Conservation (phyloP, 1,284 basidiomycete species). For the Coriolopsis trogii region DNA sequence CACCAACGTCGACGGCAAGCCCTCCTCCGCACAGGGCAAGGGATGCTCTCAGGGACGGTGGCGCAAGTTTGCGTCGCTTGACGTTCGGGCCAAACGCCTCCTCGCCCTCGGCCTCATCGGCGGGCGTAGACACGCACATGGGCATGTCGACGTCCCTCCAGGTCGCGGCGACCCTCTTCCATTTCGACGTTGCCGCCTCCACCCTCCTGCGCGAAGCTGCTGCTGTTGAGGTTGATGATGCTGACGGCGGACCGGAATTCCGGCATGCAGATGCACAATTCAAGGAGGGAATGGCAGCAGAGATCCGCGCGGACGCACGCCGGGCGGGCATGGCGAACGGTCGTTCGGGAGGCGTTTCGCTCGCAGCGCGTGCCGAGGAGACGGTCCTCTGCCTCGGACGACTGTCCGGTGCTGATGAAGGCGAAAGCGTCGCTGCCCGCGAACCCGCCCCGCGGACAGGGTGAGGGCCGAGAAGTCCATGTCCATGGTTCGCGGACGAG, state of each 20-base stretch:
- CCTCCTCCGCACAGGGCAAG: too few species aligned
- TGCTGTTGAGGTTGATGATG: background rate
- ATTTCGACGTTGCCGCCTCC: background rate
- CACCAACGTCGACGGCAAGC: too few species aligned
- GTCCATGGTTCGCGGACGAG: background rate
- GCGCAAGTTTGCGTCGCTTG: constrained; percentile 20
- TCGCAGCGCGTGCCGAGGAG: constrained; percentile 9
- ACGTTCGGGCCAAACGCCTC: constrained; percentile 2
- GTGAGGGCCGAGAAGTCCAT: too few species aligned
- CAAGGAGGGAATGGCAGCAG: background rate
- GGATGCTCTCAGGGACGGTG: too few species aligned
- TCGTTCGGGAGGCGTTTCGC: background rate
- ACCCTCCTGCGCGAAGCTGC: background rate
- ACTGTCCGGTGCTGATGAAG: background rate
- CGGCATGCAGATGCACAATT: constrained; percentile 4
- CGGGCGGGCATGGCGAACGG: constrained; percentile 1
- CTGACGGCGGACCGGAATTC: background rate
- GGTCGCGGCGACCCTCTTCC: too few species aligned
- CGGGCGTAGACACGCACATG: background rate
- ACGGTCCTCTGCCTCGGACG: constrained; percentile 4
- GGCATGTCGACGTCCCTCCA: constrained; percentile 12
- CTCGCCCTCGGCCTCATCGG: background rate
- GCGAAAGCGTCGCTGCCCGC: constrained; percentile 1
- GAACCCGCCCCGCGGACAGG: constrained; percentile 2
- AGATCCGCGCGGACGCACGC: constrained; percentile 4